Percentiles rank a stretch among this genome's conserved stretches.
These are phyloP conservation scores for Bifiguratus adelaidae DNA, from an alignment of 192 early-diverging fungal genomes.

Conservation along the genomic window DNA sequence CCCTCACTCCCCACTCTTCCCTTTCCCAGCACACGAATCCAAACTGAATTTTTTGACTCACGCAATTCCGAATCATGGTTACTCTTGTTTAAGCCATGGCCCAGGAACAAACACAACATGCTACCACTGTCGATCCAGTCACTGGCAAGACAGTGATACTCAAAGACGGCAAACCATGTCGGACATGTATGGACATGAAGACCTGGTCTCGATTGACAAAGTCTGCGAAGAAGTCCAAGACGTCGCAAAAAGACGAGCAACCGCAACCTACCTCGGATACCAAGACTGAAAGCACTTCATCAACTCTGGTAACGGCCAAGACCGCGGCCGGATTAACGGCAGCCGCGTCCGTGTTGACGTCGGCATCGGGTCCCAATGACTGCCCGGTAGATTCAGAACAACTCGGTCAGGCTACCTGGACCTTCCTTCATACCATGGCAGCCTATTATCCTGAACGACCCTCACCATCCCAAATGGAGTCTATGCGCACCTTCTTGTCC, in stretches of 20 bases:
- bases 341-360: conserved; percentile 6
- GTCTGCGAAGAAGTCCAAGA: conserved; percentile 17
- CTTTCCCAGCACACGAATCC: too few relatives aligned
- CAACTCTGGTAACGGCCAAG: conserved; percentile 7
- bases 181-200: conserved; percentile 69
- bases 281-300: not conserved
- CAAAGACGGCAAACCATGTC: conserved; percentile 59
- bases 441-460: conserved; percentile 90
- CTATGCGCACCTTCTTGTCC: conserved; percentile 61
- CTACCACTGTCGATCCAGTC: conserved; percentile 12
- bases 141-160: conserved; percentile 27
- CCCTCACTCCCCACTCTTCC: too few relatives aligned
- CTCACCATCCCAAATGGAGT: conserved; percentile 50
- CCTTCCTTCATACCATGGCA: conserved; percentile 94
- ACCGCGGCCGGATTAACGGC: conserved; percentile 2
- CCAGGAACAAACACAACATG: too few relatives aligned
- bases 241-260: conserved; percentile 5
- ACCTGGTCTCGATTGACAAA: conserved; percentile 51
- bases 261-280: not conserved
- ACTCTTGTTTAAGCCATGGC: too few relatives aligned
- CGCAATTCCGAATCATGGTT: too few relatives aligned
- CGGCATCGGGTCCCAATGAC: conserved; percentile 19
- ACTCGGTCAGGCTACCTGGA: conserved; percentile 92
- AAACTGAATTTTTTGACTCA: too few relatives aligned
- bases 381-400: conserved; percentile 78